These are phyloP conservation scores for Penicillium sp. DNA, from an alignment of 2,329 filamentous ascomycete species.

Conservation along the genomic window DNA sequence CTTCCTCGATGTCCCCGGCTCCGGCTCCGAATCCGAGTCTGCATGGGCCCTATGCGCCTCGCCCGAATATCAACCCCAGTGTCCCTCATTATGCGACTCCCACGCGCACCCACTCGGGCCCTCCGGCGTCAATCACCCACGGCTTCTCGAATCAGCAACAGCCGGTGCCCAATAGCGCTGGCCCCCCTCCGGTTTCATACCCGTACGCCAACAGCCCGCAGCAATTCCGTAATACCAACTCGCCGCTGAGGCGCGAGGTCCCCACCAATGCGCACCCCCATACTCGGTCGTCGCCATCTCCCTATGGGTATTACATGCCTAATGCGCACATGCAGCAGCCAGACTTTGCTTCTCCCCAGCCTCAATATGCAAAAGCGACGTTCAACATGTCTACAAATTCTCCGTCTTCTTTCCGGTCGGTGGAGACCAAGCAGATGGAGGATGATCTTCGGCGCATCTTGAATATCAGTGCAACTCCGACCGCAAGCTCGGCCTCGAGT, in stretches of 20 bases:
- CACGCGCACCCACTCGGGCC: constrained; percentile 33
- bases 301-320: constrained; percentile 16
- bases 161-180: constrained; percentile 13
- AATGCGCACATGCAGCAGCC: constrained; percentile 9
- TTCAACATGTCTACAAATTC: constrained; percentile 20
- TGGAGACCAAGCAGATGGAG: constrained; percentile 45
- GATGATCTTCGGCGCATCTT: constrained; percentile 47
- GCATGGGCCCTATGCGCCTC: constrained; percentile 17
- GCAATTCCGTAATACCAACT: constrained; percentile 27
- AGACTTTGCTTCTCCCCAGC: constrained; percentile 22
- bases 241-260: constrained; percentile 32
- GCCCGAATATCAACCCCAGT: constrained; percentile 15
- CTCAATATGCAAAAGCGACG: constrained; percentile 22
- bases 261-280: constrained; percentile 12
- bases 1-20: constrained; percentile 26
- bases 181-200: constrained; percentile 23
- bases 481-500: constrained; percentile 17
- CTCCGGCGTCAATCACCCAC: constrained; percentile 25
- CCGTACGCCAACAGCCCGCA: constrained; percentile 21
- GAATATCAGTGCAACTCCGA: constrained; percentile 39
- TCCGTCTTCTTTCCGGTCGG: constrained; percentile 24
- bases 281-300: constrained; percentile 17
- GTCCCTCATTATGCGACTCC: constrained; percentile 32
- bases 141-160: constrained; percentile 17
- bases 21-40: constrained; percentile 20